Evolutionary conservation across 768 basidiomycete species (phyloP), one percentile per base, ranked within the genome.

Genomic region (Lyophyllum semitale): DNA sequence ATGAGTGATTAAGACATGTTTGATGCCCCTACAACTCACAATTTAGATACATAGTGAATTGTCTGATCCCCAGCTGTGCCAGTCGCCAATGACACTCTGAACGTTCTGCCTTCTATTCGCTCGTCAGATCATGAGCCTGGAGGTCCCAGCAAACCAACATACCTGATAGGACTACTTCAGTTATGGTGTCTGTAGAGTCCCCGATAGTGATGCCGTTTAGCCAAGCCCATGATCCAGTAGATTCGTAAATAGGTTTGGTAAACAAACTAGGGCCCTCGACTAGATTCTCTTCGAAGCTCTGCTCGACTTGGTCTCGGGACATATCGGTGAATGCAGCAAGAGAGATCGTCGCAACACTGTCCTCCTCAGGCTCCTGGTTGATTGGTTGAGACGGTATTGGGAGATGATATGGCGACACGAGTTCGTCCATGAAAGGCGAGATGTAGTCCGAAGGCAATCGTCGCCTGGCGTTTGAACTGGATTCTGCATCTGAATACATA

Each of bases 171-270:
- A 20, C 47, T 43, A n/a, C 40, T 51, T 40, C 49, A 13, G 17
- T 27, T 9, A 20, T 49, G 20, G 42, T 54, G 46, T n/a, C 18
- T 11, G 32, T 48, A 37, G 29, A 33, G 18, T 56, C 48, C 25
- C 33, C 27, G 20, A 61, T 49, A 13, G 55, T 7, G 30, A 51
- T 17, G n/a, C 53, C 50, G 32, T 54, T 52, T 4, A 61, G 23
- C 62, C 59, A 61, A 11, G 33, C 40, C 62, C 62, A 63, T 38
- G 43, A 25, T 8, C 57, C 57, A 25, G 48, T 48, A n/a, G 59
- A 46, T 22, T 40, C 51, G 46, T 55, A 63, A n/a, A 63, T 35
- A 12, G 59, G 57, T 29, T 51, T 48, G 22, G 29, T 15, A 27
- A 57, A 40, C 18, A 51, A 13, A 22, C 26, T 47, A 12, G 40